A percentile compares a stretch with the other conserved stretches of the same genome.
These are phyloP conservation scores for Lodderomyces beijingensis DNA, from an alignment of 1,139 yeast genomes.

Conservation along the genomic window DNA sequence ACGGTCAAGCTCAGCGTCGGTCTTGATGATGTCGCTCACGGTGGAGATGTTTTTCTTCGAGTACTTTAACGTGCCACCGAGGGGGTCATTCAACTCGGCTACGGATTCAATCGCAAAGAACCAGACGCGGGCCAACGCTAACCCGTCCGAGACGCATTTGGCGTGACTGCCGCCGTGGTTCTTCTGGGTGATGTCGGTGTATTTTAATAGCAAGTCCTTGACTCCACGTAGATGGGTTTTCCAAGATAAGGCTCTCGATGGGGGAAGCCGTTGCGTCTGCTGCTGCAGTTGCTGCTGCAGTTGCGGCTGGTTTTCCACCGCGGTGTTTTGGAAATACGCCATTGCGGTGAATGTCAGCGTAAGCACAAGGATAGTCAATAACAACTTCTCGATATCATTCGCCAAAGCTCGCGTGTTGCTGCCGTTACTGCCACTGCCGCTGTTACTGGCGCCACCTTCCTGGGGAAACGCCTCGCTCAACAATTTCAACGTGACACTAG, in stretches of 20 bases:
- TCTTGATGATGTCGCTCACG: conserved; percentile 11
- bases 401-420: conserved; percentile 13
- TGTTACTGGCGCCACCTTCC: conserved; percentile 12
- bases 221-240: conserved; percentile 40
- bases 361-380: conserved; percentile 35
- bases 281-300: too few relatives aligned
- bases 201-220: conserved; percentile 33
- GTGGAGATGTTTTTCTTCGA: conserved; percentile 9
- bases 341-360: conserved; percentile 37
- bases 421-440: neutral
- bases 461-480: conserved; percentile 31
- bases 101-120: conserved; percentile 39
- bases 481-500: conserved; percentile 27
- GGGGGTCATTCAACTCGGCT: conserved; percentile 29
- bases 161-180: conserved; percentile 8
- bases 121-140: conserved; percentile 45
- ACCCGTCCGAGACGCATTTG: conserved; percentile 25
- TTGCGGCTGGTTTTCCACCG: neutral
- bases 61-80: conserved; percentile 29
- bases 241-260: conserved; percentile 21
- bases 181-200: conserved; percentile 19
- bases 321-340: conserved; percentile 7
- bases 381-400: conserved; percentile 33
- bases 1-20: conserved; percentile 13
- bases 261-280: conserved; percentile 12